Conservation (phyloP, 2,329 filamentous ascomycete species). For the Penicillium capsulatum region DNA sequence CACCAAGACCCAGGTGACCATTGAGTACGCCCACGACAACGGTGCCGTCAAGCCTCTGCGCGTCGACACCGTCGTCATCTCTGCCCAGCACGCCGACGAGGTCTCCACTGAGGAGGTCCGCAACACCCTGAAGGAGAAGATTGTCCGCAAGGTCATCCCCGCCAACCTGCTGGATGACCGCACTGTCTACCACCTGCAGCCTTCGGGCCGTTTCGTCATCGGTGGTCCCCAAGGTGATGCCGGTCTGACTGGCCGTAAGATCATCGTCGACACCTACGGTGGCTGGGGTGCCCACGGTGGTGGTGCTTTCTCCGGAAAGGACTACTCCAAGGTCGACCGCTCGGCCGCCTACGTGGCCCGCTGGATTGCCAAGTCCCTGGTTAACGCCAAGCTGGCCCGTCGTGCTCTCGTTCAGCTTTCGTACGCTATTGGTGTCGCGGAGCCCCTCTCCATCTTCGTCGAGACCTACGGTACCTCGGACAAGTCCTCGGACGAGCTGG, state of each 20-base stretch:
- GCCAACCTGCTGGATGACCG: slow-evolving; percentile 85
- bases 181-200: slow-evolving; percentile 98
- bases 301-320: slow-evolving; percentile 99
- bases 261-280: slow-evolving; percentile 99
- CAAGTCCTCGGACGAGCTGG: slow-evolving; percentile 86
- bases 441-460: slow-evolving; percentile 96
- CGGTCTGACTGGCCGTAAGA: slow-evolving; percentile 97
- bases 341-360: slow-evolving; percentile 95
- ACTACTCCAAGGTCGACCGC: slow-evolving; percentile 99
- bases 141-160: slow-evolving; percentile 92
- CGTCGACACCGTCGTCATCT: slow-evolving; percentile 95
- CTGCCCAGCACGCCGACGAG: slow-evolving; percentile 84
- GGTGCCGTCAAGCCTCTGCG: slow-evolving; percentile 84
- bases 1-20: slow-evolving; percentile 99
- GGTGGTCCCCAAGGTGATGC: slow-evolving; percentile 98
- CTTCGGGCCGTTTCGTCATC: slow-evolving; percentile 97
- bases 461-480: slow-evolving; percentile 94
- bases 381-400: slow-evolving; percentile 81
- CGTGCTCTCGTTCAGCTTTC: slow-evolving; percentile 96
- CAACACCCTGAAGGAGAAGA: slow-evolving; percentile 94
- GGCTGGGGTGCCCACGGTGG: slow-evolving; percentile 99
- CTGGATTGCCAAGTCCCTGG: slow-evolving; percentile 98
- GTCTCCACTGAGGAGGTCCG: slow-evolving; percentile 89
- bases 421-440: slow-evolving; percentile 97
- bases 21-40: slow-evolving; percentile 96